Conservation (phyloP, 2,329 filamentous ascomycete species). For the Akanthomyces uredinophilus region DNA sequence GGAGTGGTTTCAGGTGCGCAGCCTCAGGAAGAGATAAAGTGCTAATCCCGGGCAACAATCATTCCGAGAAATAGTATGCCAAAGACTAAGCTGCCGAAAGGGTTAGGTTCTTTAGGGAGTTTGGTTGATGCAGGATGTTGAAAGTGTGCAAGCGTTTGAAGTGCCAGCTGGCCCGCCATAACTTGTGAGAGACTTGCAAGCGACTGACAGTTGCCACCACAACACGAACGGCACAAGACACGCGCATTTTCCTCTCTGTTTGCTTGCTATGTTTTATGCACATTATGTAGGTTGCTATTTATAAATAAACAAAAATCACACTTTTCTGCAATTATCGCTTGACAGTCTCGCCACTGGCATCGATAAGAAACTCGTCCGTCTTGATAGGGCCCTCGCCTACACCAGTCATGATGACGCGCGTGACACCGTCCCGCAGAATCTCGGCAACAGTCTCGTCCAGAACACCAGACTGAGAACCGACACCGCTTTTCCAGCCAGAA, state of each 20-base stretch:
- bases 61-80: neutral
- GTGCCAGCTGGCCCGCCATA: neutral
- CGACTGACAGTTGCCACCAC: neutral
- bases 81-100: neutral
- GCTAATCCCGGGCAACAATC: neutral
- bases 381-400: constrained; percentile 85
- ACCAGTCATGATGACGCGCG: constrained; percentile 81
- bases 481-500: constrained; percentile 65
- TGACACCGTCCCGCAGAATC: constrained; percentile 71
- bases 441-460: constrained; percentile 62
- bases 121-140: constrained; percentile 6
- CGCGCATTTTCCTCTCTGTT: neutral
- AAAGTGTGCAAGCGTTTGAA: neutral
- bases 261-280: neutral
- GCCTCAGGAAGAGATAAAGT: neutral
- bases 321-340: constrained; percentile 24
- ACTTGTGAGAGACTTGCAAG: neutral
- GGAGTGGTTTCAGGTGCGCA: neutral
- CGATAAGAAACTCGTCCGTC: constrained; percentile 72
- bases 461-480: constrained; percentile 49
- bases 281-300: constrained; percentile 5
- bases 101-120: neutral
- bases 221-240: neutral
- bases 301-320: neutral
- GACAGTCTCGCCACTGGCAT: constrained; percentile 54